Base-by-base conservation (phyloP, 345 rosid species). In the Pelargonium nanum region DNA sequence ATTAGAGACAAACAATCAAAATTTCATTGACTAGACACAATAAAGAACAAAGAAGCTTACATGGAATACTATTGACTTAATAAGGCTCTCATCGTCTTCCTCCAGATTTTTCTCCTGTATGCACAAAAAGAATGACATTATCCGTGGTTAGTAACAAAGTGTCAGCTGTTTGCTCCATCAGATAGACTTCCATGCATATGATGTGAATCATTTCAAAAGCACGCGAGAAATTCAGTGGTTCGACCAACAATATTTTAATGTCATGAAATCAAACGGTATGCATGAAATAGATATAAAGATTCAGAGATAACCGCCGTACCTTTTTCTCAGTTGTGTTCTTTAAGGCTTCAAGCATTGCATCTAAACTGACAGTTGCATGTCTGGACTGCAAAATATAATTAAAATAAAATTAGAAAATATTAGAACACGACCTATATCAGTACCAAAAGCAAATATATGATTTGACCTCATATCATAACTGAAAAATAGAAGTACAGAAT, bases 321-420 rank as follows among this genome's bases (percentile, higher is more conserved):
- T 85, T 80, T 22, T 75, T 77, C 0, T 72, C 81, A 26, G 84
- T 78, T 34, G 94, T 77, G 24, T 67, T 81, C 75, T 93, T 89
- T 82, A 93, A 74, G 55, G 88, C 94, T 78, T 85, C 87, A 44
- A 93, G 84, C 99, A 93, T 89, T 9, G 89, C 81, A 73, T 89
- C 96, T 21, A 89, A 82, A 56, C 94, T 87, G 20, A 92, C 97
- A 25, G 87, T 79, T 4, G 96, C 97, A 20, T 92, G 96, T 70
- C 96, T 85, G 34, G 95, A 84, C 96, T 90, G 91, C 69, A 78
- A 62, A 60, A n/a, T n/a, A n/a, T n/a, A 44, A 24, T n/a, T 1
- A 53, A 64, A 25, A 56, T 20, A 21, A 56, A 48, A 50, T n/a
- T n/a, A n/a, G n/a, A n/a, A n/a, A n/a, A n/a, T n/a, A n/a, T n/a